These are phyloP conservation scores for Hamamelis virginiana DNA, from an alignment of 164 flowering plant species.

Conservation along the genomic window DNA sequence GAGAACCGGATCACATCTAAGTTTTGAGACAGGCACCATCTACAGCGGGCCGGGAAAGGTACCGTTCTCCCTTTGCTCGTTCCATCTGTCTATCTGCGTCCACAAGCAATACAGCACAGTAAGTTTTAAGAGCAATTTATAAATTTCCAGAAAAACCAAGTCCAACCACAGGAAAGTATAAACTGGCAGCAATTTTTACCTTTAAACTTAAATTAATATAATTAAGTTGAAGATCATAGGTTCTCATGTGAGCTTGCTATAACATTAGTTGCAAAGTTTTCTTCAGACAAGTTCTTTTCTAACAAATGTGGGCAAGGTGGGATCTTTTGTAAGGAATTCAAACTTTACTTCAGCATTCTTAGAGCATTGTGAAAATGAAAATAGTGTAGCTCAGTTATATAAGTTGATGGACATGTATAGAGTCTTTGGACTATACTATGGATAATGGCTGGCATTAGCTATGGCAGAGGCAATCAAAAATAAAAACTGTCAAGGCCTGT, in stretches of 20 bases:
- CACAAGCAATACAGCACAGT: not conserved
- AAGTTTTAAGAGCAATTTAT: not conserved
- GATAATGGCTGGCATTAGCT: no score
- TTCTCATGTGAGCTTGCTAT: no score
- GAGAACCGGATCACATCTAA: not conserved
- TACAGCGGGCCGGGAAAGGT: conserved; percentile 48
- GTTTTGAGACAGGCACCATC: conserved; percentile 3
- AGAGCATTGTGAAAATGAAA: not conserved
- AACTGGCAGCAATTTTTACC: not conserved
- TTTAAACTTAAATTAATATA: not conserved
- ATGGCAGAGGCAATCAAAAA: no score
- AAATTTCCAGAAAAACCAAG: not conserved
- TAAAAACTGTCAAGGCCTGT: no score
- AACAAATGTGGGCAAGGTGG: no score
- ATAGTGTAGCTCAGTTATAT: not conserved
- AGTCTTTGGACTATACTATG: no score
- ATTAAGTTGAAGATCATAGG: not conserved
- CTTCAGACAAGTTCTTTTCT: no score
- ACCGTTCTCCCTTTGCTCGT: conserved; percentile 50
- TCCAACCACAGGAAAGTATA: not conserved
- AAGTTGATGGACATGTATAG: no score
- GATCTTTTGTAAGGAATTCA: no score
- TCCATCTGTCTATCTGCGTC: conserved; percentile 36
- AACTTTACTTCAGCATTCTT: not conserved
- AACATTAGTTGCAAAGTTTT: no score